Base-by-base conservation (phyloP, 2,329 filamentous ascomycete genomes). In the Colletotrichum acutatum region DNA sequence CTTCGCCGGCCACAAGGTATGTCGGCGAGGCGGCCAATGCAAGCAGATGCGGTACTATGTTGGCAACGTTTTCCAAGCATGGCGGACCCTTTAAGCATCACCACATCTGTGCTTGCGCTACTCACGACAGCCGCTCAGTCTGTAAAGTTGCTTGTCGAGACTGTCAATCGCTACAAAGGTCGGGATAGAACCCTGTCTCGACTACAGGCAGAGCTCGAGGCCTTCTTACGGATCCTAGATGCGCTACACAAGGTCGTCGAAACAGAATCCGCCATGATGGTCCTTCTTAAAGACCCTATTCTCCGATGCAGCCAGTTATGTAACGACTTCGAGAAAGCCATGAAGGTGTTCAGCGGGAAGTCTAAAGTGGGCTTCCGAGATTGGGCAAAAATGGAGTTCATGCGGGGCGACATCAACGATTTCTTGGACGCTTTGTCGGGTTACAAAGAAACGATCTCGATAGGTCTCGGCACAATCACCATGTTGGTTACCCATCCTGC, bases 351-450 rank as follows among this genome's bases (percentile, higher is more conserved):
- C 70, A 68, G 66, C 66, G 75, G 68, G 46, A 83, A 80, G 58
- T 80, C 80, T 69, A 82, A 78, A 71, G 76, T 76, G 4, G 77
- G 80, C 26, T 75, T 84, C 76, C 78, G 74, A 77, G 82, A 84
- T 76, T 85, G 82, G 83, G 72, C 79, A 71, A 83, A 79, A 76
- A 79, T 84, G 80, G 82, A 84, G 74, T 84, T 84, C 49, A 84
- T 79, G 80, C 79, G 76, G 77, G 81, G 81, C 28, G 76, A 82
- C 67, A 83, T 84, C 71, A 83, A 81, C 66, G 79, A 81, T 59
- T 84, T 84, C 73, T 83, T 83, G 62, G 81, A 84, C 49, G 80
- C 78, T 54, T 72, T 84, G 32, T 77, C 77, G 53, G 78, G 78
- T 22, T 85, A 84, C 66, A 84, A 84, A 74, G 78, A 80, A 65